Percentiles rank a stretch among this genome's conserved stretches.
phyloP scores from a whole-genome alignment of 257 asterid species.

The Agastache rugosa region DNA sequence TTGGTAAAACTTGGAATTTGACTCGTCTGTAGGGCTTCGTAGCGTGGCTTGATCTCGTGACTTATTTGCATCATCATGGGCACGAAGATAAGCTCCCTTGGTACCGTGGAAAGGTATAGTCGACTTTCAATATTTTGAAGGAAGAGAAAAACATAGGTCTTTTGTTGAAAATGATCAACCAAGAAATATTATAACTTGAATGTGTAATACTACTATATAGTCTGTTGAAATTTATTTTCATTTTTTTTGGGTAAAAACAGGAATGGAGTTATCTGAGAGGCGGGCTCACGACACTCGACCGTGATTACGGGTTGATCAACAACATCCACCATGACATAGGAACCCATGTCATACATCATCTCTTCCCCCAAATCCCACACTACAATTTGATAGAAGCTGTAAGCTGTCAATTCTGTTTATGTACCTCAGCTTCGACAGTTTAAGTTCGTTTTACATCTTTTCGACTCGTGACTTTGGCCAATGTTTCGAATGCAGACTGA shows the following conservation, averaged over 20 bases:
- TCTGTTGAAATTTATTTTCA: neutral
- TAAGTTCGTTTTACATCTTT: neutral
- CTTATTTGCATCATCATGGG: slow-evolving; percentile 72
- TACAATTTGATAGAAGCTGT: slow-evolving; percentile 88
- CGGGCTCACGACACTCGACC: slow-evolving; percentile 87
- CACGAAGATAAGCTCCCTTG: slow-evolving; percentile 66
- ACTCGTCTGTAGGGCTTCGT: slow-evolving; percentile 47
- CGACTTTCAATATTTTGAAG: neutral
- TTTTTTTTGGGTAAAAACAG: slow-evolving; percentile 41
- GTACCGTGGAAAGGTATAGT: slow-evolving; percentile 65
- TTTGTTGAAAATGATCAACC: neutral
- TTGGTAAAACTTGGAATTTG: slow-evolving; percentile 34
- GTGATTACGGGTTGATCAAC: slow-evolving; percentile 92
- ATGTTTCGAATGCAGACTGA: slow-evolving; percentile 57
- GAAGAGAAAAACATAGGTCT: neutral
- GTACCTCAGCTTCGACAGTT: neutral
- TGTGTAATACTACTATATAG: neutral
- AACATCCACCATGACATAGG: slow-evolving; percentile 95
- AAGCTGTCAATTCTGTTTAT: slow-evolving; percentile 40
- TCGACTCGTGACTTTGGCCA: neutral
- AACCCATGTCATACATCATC: slow-evolving; percentile 91
- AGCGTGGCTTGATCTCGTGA: slow-evolving; percentile 61
- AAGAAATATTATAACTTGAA: neutral
- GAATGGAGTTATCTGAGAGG: slow-evolving; percentile 95
- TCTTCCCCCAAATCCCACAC: slow-evolving; percentile 96